Conservation (phyloP, 495 filamentous ascomycete species). For the Hypoxylon lienhwacheense region DNA sequence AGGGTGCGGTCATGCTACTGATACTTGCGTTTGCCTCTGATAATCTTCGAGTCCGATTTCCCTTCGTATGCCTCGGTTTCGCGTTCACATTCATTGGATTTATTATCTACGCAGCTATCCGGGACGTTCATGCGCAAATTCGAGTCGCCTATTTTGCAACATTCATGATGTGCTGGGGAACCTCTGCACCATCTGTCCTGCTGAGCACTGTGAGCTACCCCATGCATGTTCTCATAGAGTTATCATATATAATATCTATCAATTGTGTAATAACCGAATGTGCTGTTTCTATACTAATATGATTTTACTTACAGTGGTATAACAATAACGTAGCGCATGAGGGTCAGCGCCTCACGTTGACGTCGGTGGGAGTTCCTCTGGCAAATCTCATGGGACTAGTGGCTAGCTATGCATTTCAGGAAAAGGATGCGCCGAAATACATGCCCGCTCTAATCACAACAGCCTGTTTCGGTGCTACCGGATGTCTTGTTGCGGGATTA, state of each 20-base stretch:
- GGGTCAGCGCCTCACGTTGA: constrained; percentile 68
- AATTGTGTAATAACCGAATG: not conserved
- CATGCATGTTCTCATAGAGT: not conserved
- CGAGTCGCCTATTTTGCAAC: constrained; percentile 73
- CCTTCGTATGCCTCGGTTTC: constrained; percentile 74
- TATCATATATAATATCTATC: not conserved
- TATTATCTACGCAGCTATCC: constrained; percentile 70
- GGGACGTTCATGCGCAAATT: constrained; percentile 58
- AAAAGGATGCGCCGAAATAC: constrained; percentile 71
- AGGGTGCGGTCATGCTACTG: constrained; percentile 68
- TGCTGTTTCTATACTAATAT: constrained; percentile 5
- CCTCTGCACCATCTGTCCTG: constrained; percentile 58
- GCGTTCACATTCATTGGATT: constrained; percentile 74
- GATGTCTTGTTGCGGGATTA: constrained; percentile 57
- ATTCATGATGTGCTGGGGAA: constrained; percentile 83
- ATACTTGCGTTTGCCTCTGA: constrained; percentile 70
- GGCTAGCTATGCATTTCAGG: constrained; percentile 71
- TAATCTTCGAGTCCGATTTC: constrained; percentile 65
- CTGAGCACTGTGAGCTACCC: constrained; percentile 48
- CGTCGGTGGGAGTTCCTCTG: constrained; percentile 71
- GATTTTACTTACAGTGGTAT: constrained; percentile 55
- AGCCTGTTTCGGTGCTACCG: constrained; percentile 69
- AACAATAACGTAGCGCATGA: constrained; percentile 83
- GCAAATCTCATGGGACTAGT: constrained; percentile 85
- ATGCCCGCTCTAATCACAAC: constrained; percentile 73